These are phyloP conservation scores for Pterocarpus macrocarpus DNA, from an alignment of 306 rosid genomes.

Conservation along the genomic window DNA sequence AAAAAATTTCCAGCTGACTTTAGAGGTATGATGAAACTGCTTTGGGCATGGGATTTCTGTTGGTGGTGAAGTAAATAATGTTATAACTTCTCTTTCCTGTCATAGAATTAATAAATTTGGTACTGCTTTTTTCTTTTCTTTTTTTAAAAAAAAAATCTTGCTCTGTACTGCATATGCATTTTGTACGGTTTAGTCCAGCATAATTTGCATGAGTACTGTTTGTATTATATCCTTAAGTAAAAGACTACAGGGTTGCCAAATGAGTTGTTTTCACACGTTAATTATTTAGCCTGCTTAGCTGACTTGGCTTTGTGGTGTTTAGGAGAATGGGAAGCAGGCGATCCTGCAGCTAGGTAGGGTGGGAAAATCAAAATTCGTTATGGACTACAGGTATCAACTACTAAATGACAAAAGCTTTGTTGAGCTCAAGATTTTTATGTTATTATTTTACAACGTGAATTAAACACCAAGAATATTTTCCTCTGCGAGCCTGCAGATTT, in stretches of 20 bases:
- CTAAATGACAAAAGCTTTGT: conserved; percentile 21
- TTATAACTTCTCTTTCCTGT: background rate
- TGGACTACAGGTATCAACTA: conserved; percentile 82
- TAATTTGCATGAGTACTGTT: no score
- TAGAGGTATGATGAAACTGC: conserved; percentile 62
- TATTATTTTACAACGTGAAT: background rate
- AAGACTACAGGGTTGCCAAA: background rate
- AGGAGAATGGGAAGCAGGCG: conserved; percentile 87
- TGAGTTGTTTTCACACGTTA: background rate
- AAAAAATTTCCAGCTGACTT: conserved; percentile 88
- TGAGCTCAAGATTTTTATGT: background rate
- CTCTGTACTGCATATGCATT: no score
- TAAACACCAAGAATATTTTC: conserved; percentile 4
- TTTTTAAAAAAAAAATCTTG: no score
- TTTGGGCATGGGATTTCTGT: background rate
- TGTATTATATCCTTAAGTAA: background rate
- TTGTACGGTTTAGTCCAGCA: no score
- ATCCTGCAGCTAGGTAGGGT: conserved; percentile 91
- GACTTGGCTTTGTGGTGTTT: conserved; percentile 29
- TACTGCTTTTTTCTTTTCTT: background rate
- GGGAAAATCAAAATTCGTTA: conserved; percentile 76
- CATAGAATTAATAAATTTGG: background rate
- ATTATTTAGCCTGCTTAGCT: background rate
- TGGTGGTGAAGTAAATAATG: background rate
- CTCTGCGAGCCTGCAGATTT: conserved; percentile 62